Conservation (phyloP, 805 yeast genomes). For the Yamadazyma sp. region DNA sequence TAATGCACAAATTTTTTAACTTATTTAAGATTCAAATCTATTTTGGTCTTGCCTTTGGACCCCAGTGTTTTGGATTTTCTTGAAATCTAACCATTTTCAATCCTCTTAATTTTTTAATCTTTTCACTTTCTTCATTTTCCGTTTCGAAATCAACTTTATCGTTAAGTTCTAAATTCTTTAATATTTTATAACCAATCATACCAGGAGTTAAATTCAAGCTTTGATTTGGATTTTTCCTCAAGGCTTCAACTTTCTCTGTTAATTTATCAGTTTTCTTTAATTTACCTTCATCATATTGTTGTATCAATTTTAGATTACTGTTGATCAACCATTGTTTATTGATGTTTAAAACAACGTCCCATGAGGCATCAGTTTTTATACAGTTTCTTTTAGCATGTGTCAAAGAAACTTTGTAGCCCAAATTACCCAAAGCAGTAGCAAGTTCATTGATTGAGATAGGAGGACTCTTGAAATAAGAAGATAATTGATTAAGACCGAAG, state of each 20-base stretch:
- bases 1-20: not conserved
- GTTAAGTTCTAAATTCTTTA: slow-evolving; percentile 38
- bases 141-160: slow-evolving; percentile 52
- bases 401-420: slow-evolving; percentile 77
- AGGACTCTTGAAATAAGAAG: slow-evolving; percentile 74
- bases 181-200: slow-evolving; percentile 53
- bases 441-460: slow-evolving; percentile 76
- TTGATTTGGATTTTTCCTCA: slow-evolving; percentile 29
- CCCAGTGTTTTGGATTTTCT: slow-evolving; percentile 96
- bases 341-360: slow-evolving; percentile 72
- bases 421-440: slow-evolving; percentile 77
- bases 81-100: slow-evolving; percentile 85
- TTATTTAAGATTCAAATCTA: too few relatives aligned
- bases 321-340: slow-evolving; percentile 56
- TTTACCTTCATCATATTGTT: slow-evolving; percentile 16
- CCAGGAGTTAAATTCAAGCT: slow-evolving; percentile 34
- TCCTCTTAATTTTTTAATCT: slow-evolving; percentile 60
- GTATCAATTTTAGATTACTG: slow-evolving; percentile 26
- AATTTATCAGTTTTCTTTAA: slow-evolving; percentile 12
- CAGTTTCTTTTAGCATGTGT: slow-evolving; percentile 88
- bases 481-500: slow-evolving; percentile 72
- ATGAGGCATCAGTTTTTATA: slow-evolving; percentile 87
- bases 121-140: slow-evolving; percentile 53
- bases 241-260: slow-evolving; percentile 17
- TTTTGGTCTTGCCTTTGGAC: slow-evolving; percentile 82